Evolutionary conservation across 805 yeast species (phyloP).

Genomic region (Myxozyma vanderwaltii): DNA sequence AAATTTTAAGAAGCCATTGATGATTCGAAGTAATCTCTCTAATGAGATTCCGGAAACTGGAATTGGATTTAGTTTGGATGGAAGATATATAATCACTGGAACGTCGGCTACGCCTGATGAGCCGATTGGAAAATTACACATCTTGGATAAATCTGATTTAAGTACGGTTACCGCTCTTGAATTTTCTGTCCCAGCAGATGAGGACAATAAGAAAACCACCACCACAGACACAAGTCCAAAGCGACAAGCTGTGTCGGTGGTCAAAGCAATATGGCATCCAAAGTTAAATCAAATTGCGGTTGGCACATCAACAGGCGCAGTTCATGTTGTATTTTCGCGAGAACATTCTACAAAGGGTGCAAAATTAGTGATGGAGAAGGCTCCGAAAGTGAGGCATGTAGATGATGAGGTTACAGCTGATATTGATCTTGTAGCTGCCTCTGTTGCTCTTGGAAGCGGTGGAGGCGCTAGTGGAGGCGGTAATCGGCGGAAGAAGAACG

Average conservation of each 20-base stretch:
- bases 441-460: conserved; percentile 16
- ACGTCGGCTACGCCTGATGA: conserved; percentile 18
- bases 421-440: conserved; percentile 39
- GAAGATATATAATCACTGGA: conserved; percentile 38
- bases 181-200: conserved; percentile 10
- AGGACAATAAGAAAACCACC: conserved; percentile 15
- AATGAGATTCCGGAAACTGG: conserved; percentile 31
- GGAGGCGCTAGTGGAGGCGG: conserved; percentile 10
- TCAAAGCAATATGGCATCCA: conserved; percentile 38
- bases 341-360: conserved; percentile 40
- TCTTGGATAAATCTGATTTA: conserved; percentile 40
- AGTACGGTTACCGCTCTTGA: conserved; percentile 32
- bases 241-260: conserved; percentile 18
- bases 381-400: conserved; percentile 39
- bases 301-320: conserved; percentile 39
- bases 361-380: conserved; percentile 35
- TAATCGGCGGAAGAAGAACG: conserved; percentile 9
- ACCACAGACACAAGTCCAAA: neutral
- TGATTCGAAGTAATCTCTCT: conserved; percentile 27
- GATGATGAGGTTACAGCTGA: conserved; percentile 41
- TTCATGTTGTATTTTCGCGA: conserved; percentile 39
- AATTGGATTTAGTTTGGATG: conserved; percentile 37
- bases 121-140: conserved; percentile 31
- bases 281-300: conserved; percentile 40
- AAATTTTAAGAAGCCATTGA: conserved; percentile 34